Conservation (phyloP, 208 protist genomes). For the Leishmania amazonensis region DNA sequence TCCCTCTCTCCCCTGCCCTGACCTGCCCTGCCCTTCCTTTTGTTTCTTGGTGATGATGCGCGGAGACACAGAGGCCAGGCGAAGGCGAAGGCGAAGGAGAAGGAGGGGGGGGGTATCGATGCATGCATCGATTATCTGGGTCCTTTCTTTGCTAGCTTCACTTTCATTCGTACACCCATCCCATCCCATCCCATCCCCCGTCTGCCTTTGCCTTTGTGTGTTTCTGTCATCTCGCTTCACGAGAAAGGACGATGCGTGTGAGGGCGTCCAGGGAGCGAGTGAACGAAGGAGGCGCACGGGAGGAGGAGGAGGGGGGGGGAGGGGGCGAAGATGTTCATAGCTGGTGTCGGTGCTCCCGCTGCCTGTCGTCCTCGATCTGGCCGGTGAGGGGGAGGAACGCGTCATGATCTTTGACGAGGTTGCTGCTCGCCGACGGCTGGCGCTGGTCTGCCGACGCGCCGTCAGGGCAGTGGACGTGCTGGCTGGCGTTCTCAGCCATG, state of each 20-base stretch:
- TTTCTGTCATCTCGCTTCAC: background rate
- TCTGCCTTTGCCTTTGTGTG: background rate
- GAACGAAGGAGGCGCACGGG: background rate
- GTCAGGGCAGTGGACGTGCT: background rate
- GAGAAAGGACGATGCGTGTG: background rate
- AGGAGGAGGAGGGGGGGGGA: background rate
- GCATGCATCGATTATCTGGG: background rate
- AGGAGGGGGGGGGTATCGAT: background rate
- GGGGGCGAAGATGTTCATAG: background rate
- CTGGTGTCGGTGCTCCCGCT: background rate
- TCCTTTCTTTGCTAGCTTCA: too few species aligned
- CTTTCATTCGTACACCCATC: background rate
- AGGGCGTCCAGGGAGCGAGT: background rate
- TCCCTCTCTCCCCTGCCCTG: background rate
- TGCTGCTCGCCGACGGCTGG: background rate
- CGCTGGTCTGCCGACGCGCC: background rate
- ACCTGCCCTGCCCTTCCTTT: too few species aligned
- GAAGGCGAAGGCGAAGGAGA: too few species aligned
- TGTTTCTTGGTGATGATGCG: background rate
- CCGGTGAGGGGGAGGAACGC: conserved; percentile 3
- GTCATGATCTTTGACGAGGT: background rate
- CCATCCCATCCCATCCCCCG: background rate
- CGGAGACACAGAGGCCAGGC: background rate
- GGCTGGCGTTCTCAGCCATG: background rate
- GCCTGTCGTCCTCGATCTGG: background rate